A percentile compares a stretch with the other conserved stretches of the same genome.
Evolutionary conservation across 345 rosid genomes (phyloP).

Genomic region (Linum trigynum): DNA sequence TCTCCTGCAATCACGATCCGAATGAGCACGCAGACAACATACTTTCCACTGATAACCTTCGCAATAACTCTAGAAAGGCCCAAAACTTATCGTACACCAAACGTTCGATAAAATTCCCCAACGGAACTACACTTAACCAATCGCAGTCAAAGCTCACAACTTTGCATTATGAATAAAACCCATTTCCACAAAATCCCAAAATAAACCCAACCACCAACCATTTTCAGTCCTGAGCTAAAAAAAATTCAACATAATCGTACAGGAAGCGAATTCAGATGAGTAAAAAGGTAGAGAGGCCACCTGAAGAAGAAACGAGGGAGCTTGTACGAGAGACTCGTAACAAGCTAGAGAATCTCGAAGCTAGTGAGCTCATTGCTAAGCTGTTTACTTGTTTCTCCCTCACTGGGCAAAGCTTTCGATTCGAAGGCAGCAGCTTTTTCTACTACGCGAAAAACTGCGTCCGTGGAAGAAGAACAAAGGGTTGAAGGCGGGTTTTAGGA

Average conservation of each 20-base stretch:
- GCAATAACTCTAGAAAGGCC: no score
- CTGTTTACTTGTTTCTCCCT: neutral
- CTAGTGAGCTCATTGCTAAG: slow-evolving; percentile 29
- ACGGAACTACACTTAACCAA: neutral
- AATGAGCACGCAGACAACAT: neutral
- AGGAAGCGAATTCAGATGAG: neutral
- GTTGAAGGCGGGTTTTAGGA: no score
- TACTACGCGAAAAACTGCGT: no score
- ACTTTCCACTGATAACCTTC: neutral
- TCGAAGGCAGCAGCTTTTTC: neutral
- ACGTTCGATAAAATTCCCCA: slow-evolving; percentile 15
- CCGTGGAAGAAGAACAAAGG: no score
- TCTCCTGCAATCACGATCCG: slow-evolving; percentile 9
- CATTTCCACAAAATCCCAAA: neutral
- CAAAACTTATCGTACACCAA: neutral
- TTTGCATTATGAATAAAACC: no score
- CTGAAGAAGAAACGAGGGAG: slow-evolving; percentile 18
- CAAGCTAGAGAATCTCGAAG: slow-evolving; percentile 21
- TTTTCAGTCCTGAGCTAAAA: neutral
- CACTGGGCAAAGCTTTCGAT: neutral
- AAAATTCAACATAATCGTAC: neutral
- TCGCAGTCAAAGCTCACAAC: no score
- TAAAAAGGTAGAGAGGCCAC: slow-evolving; percentile 18
- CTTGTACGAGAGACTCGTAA: slow-evolving; percentile 18
- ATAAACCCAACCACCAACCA: neutral